phyloP scores from a whole-genome alignment of 441 rosid genomes.

The Capsella rubella region DNA sequence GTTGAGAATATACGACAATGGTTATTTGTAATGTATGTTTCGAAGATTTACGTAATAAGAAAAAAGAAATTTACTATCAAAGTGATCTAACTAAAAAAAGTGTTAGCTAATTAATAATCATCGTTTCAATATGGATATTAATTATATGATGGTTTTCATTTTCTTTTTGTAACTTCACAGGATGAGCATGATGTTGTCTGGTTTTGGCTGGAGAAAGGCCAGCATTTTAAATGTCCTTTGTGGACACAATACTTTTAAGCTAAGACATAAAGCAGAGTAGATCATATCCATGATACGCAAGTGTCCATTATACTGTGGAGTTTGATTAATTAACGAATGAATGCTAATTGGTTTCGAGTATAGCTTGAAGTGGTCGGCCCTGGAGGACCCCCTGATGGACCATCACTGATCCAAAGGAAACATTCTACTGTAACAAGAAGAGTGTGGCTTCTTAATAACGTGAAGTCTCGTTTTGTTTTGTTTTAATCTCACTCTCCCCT shows the following conservation, averaged over 20 bases:
- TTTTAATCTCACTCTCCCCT: not conserved
- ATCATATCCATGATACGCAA: not conserved
- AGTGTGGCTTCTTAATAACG: constrained; percentile 7
- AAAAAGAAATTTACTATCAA: no score
- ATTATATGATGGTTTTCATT: not conserved
- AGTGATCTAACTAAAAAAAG: no score
- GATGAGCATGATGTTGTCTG: constrained; percentile 61
- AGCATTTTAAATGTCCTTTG: constrained; percentile 53
- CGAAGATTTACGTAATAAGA: no score
- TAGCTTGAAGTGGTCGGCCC: constrained; percentile 51
- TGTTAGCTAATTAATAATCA: no score
- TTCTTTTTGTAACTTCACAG: constrained; percentile 31
- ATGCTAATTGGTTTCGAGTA: not conserved
- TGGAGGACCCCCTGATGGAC: constrained; percentile 47
- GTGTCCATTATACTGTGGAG: not conserved
- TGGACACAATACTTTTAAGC: constrained; percentile 55
- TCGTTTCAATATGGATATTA: no score
- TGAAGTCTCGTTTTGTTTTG: constrained; percentile 9
- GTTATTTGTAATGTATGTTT: not conserved
- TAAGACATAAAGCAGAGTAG: not conserved
- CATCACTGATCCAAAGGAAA: constrained; percentile 33
- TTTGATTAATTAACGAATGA: not conserved
- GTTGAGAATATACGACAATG: not conserved
- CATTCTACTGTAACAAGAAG: not conserved
- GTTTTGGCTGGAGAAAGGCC: constrained; percentile 61